Evolutionary conservation across 2,329 filamentous ascomycete genomes (phyloP), one percentile per base, ranked within the genome.

Genomic region (Penicillium sp.): DNA sequence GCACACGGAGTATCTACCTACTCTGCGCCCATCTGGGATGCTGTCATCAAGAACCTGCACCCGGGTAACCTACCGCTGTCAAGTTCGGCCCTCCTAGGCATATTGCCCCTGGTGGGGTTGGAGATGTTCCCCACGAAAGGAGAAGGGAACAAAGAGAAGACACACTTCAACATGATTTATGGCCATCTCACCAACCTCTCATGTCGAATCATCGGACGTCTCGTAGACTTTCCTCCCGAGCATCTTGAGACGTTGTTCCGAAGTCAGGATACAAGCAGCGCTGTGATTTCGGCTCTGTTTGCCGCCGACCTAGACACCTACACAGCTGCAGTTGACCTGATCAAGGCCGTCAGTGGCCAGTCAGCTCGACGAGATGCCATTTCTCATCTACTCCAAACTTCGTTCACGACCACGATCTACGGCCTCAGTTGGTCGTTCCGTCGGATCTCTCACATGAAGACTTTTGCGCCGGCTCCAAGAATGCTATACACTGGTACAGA

Each of bases 301-400:
- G 91, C 91, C 41, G 89, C 90, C 16, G 88, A 95, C 62, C 80
- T 88, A 53, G 82, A 86, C 55, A 87, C 94, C 33, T 91, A 90
- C 58, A 88, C 92, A 69, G 88, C 90, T 16, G 87, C 89, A 1
- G 83, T 92, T 7, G 88, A 91, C 62, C 78, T 97, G 28, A 82
- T 97, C 61, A 96, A 96, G 73, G 85, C 85, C 35, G 84, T 93
- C 65, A 94, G 90, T 35, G 84, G 83, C 9, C 85, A 95, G 70
- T 81, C 82, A 50, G 81, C 79, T 57, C 78, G 85, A 53, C 76
- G 81, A 58, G 84, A 87, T 61, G 85, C 84, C 16, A 75, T 88
- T 14, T 81, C 81, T 42, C 80, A 86, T 64, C 72, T 88, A n/a
- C 68, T 87, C n/a, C 75, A 78, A 46, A 75, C 77, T 0, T 82